Percentiles rank a stretch among this genome's conserved stretches.
phyloP scores from a whole-genome alignment of 2,329 filamentous ascomycete genomes.

The Epichloe glyceriae region DNA sequence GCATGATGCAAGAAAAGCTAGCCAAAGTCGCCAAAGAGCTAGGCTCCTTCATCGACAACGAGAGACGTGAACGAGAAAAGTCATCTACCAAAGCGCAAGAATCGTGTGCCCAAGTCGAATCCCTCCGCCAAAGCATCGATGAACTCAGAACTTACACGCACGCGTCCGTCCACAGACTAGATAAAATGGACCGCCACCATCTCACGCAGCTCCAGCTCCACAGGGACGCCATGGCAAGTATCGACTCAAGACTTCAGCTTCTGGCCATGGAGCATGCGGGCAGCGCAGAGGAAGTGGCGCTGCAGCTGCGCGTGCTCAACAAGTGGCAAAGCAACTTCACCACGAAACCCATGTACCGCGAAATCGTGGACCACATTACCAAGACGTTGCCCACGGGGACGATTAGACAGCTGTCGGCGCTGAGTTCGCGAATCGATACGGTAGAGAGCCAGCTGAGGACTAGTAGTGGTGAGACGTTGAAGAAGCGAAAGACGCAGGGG shows the following conservation, averaged over 20 bases:
- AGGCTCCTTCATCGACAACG: slow-evolving; percentile 11
- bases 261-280: slow-evolving; percentile 1
- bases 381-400: slow-evolving; percentile 13
- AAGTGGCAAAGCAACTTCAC: slow-evolving; percentile 35
- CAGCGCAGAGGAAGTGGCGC: slow-evolving; percentile 17
- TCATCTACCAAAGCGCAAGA: slow-evolving; percentile 2
- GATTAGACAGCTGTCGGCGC: slow-evolving; percentile 8
- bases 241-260: background rate
- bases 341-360: slow-evolving; percentile 27
- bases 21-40: slow-evolving; percentile 4
- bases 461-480: background rate
- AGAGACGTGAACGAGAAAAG: slow-evolving; percentile 6
- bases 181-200: background rate
- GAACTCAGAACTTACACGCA: background rate
- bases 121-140: slow-evolving; percentile 1
- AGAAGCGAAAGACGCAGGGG: background rate
- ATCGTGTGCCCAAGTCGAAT: slow-evolving; percentile 4
- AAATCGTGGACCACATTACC: slow-evolving; percentile 26
- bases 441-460: slow-evolving; percentile 9
- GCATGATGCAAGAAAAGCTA: slow-evolving; percentile 6
- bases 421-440: slow-evolving; percentile 10
- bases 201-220: background rate
- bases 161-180: background rate
- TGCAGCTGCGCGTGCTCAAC: slow-evolving; percentile 28
- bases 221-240: background rate